phyloP scores from a whole-genome alignment of 106 monocot species.

The Phalaenopsis aphrodite region DNA sequence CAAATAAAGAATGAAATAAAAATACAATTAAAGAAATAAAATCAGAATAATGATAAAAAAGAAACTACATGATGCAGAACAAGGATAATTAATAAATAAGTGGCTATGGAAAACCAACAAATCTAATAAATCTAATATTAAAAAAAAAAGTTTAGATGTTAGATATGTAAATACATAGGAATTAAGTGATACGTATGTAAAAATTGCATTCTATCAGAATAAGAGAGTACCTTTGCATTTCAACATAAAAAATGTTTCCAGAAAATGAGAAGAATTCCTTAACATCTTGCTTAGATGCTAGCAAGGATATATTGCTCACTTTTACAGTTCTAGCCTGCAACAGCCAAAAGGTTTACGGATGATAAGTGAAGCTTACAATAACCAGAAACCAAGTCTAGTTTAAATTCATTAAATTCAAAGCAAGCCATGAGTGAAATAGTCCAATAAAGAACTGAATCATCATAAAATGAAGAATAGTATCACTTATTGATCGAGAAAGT shows the following conservation, averaged over 20 bases:
- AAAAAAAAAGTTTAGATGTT: too few species aligned
- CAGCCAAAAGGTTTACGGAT: conserved; percentile 3
- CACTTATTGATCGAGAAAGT: background rate
- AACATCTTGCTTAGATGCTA: conserved; percentile 60
- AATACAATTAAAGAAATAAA: too few species aligned
- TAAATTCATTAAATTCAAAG: background rate
- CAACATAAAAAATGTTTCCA: conserved; percentile 72
- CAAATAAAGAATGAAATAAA: too few species aligned
- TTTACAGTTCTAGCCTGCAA: conserved; percentile 74
- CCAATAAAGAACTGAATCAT: background rate
- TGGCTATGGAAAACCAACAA: too few species aligned
- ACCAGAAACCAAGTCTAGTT: background rate
- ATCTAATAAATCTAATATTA: too few species aligned
- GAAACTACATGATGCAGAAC: too few species aligned
- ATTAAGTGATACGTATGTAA: too few species aligned
- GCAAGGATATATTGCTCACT: conserved; percentile 76
- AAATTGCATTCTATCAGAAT: background rate
- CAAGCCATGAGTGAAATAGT: background rate
- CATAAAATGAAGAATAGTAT: background rate
- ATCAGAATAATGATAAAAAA: too few species aligned
- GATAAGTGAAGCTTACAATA: background rate
- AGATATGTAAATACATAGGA: too few species aligned
- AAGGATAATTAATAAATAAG: too few species aligned
- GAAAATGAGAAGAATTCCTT: conserved; percentile 95
- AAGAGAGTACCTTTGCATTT: conserved; percentile 66